phyloP scores from a whole-genome alignment of 2,329 filamentous ascomycete genomes.

The Alternaria gansuensis region DNA sequence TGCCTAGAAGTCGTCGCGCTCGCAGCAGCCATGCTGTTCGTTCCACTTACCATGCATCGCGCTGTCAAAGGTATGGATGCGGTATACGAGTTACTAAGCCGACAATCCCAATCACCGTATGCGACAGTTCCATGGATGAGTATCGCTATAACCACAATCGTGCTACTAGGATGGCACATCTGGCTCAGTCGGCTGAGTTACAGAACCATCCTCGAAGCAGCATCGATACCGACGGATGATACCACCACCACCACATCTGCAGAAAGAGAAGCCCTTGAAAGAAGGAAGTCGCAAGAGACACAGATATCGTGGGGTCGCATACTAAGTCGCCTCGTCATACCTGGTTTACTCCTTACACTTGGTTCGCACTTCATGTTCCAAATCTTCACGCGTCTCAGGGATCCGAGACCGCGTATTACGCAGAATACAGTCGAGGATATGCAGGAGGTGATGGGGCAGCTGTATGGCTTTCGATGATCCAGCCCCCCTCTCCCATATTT shows the following conservation, averaged over 20 bases:
- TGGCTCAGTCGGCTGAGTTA: conserved; percentile 26
- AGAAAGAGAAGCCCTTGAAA: not conserved
- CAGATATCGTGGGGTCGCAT: conserved; percentile 22
- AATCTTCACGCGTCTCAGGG: not conserved
- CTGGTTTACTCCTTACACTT: conserved; percentile 16
- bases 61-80: conserved; percentile 25
- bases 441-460: conserved; percentile 16
- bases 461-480: conserved; percentile 11
- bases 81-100: conserved; percentile 27
- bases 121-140: conserved; percentile 1
- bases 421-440: conserved; percentile 15
- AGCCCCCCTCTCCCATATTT: not conserved
- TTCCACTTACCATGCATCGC: conserved; percentile 27
- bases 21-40: conserved; percentile 23
- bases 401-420: conserved; percentile 8
- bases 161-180: conserved; percentile 31
- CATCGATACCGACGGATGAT: not conserved
- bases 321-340: conserved; percentile 23
- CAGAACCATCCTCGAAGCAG: conserved; percentile 16
- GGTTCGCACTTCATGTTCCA: conserved; percentile 18
- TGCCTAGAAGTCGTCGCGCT: conserved; percentile 22
- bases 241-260: not conserved
- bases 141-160: conserved; percentile 9
- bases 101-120: conserved; percentile 30
- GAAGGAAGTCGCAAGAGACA: conserved; percentile 1